Base-by-base conservation (phyloP, 208 protist species). In the Wallacemonas sp. region DNA sequence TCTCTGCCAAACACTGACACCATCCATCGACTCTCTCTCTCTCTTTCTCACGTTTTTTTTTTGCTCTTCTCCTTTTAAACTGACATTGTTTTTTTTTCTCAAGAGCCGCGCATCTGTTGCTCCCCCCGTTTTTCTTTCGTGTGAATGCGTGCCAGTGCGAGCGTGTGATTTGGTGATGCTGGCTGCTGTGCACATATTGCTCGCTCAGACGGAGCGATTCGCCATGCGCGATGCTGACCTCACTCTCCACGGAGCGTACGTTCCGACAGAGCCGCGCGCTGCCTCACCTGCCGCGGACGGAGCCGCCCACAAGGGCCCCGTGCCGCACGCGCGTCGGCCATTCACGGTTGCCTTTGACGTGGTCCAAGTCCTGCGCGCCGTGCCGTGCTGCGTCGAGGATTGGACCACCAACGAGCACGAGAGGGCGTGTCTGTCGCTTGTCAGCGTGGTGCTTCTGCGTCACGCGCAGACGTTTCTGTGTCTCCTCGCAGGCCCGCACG, bases 331-430 rank as follows among this genome's bases (percentile, higher is more conserved):
- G 31, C 55, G n/a, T 25, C n/a, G 31, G n/a, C 8, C 45, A 18
- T 57, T 57, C 29, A 42, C 42, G 18, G 48, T 76, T 31, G 75
- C 65, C 25, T 70, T 73, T 44, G 70, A 72, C 46, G 65, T 45
- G 20, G 45, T 63, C 33, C 57, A 67, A 33, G 50, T 81, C 68
- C 52, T 89, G 28, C 57, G 66, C 32, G 36, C 38, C 64, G 41
- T 78, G 14, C 68, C 78, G 3, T 75, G 68, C 65, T 69, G 38
- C 31, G 18, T 49, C 18, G 41, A 64, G 8, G 38, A 64, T 16
- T 52, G 38, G 41, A 38, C n/a, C 4, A 3, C 31, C 57, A 64
- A 7, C 5, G 41, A 26, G 23, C 26, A 33, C 18, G 57, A 64
- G 22, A 46, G 29, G 18, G 26, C 38, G 29, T 52, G 70, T 20